Conservation (phyloP, 495 filamentous ascomycete genomes). For the Penicillium ochrochloron region DNA sequence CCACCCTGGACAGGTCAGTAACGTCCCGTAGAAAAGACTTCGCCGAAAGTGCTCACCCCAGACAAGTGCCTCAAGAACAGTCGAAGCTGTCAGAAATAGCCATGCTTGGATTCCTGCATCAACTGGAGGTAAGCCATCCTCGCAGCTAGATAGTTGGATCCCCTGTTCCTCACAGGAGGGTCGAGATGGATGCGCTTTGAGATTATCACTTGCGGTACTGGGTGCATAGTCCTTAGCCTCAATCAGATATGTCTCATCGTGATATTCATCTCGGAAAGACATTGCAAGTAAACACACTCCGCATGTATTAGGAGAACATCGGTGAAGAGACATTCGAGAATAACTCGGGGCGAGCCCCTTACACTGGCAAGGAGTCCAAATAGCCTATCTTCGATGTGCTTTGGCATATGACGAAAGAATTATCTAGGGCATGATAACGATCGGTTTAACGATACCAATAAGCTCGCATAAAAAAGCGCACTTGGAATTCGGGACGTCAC, state of each 20-base stretch:
- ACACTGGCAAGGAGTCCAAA: not conserved
- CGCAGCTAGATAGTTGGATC: not conserved
- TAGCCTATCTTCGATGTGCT: slow-evolving; percentile 14
- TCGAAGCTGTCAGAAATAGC: slow-evolving; percentile 63
- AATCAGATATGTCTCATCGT: not conserved
- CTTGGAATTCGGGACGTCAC: slow-evolving; percentile 22
- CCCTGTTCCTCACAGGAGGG: not conserved
- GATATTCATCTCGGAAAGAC: not conserved
- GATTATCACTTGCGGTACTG: slow-evolving; percentile 16
- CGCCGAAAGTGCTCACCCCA: slow-evolving; percentile 55
- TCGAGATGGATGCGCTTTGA: slow-evolving; percentile 1
- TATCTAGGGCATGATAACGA: slow-evolving; percentile 5
- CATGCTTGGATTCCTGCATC: slow-evolving; percentile 68
- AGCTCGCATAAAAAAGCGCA: slow-evolving; percentile 13
- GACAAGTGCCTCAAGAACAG: slow-evolving; percentile 64
- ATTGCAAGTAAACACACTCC: not conserved
- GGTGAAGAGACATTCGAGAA: not conserved
- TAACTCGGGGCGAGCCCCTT: not conserved
- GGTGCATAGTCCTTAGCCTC: slow-evolving; percentile 16
- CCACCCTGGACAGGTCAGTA: slow-evolving; percentile 52
- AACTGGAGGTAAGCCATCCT: slow-evolving; percentile 48
- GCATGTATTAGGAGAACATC: not conserved
- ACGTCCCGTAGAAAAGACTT: not conserved
- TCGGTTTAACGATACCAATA: slow-evolving; percentile 1
- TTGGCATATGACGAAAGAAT: slow-evolving; percentile 23